Base-by-base conservation (phyloP, 352 stramenopile genomes). In the Phytophthora tubulina region DNA sequence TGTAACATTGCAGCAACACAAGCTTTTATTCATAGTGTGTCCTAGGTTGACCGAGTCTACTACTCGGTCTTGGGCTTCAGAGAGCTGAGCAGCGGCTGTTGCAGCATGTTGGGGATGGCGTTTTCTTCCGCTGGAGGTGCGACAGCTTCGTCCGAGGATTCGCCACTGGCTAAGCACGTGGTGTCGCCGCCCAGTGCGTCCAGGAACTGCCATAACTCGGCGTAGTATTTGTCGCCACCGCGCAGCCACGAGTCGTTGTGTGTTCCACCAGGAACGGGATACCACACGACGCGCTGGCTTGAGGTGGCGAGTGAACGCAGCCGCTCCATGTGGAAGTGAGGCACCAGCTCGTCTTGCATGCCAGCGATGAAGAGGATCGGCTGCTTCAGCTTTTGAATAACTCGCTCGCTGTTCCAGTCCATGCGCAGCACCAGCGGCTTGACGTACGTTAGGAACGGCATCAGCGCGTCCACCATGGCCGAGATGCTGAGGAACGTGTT, bases 191-290 rank as follows among this genome's bases (percentile, higher is more conserved):
- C 39, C 32, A 93, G 66, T 5, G 63, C 58, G 44, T 88, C 75
- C 48, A 98, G 61, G 51, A 98, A 98, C 17, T 73, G 41, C 5
- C 76, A 76, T 39, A 96, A 53, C 36, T 85, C 66, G 0, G 87
- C 79, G 78, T 92, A 96, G 82, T 99, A 99, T 42, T 80, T 80
- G 44, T 89, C 75, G 6, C 94, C 94, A 15, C 96, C 95, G 46
- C 93, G 84, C 33, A 98, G 69, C 93, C 93, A 98, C 39, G 93
- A 97, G 79, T 99, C 95, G 70, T 99, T 99, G 75, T 99, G 96
- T 3, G 92, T 98, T 5, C 96, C 96, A 9, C 93, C 83, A n/a
- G 91, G 80, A 8, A 99, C 86, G 2, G 78, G 70, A 44, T 90
- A 81, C 79, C 96, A 96, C 30, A 95, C 72, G 2, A 71, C 77